Conservation (phyloP, 371 early-diverging fungal genomes). For the Homolaphlyctis polyrhiza region DNA sequence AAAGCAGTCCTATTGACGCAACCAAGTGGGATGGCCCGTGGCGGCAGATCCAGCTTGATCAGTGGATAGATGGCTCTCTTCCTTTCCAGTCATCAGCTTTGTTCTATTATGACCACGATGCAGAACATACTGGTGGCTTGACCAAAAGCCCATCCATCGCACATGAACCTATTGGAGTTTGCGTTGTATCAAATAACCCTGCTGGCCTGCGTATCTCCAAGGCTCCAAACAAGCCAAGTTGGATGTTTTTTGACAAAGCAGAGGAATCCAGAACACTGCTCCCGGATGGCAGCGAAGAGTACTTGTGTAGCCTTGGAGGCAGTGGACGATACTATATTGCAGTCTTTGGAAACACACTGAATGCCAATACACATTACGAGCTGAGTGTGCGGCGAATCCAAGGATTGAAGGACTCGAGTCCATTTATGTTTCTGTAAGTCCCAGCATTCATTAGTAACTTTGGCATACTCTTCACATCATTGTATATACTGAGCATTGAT, state of each 20-base stretch:
- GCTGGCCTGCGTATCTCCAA: slow-evolving; percentile 14
- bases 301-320: slow-evolving; percentile 2
- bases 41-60: neutral
- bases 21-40: neutral
- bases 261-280: slow-evolving; percentile 10
- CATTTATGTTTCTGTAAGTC: neutral
- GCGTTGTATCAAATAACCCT: slow-evolving; percentile 7
- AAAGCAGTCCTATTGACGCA: no score
- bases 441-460: no score
- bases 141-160: no score
- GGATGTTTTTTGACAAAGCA: slow-evolving; percentile 9
- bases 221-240: slow-evolving; percentile 6
- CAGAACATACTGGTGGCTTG: neutral
- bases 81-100: neutral
- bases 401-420: neutral
- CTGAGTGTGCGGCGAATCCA: neutral
- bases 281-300: slow-evolving; percentile 10
- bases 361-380: neutral
- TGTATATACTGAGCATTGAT: no score
- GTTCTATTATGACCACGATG: slow-evolving; percentile 5
- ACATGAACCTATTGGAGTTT: slow-evolving; percentile 6
- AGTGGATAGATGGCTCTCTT: neutral
- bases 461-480: no score
- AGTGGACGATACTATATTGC: slow-evolving; percentile 15
- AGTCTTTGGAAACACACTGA: slow-evolving; percentile 11